Evolutionary conservation across 495 filamentous ascomycete species (phyloP), one percentile per base, ranked within the genome.

Genomic region (Aspergillus affinis): DNA sequence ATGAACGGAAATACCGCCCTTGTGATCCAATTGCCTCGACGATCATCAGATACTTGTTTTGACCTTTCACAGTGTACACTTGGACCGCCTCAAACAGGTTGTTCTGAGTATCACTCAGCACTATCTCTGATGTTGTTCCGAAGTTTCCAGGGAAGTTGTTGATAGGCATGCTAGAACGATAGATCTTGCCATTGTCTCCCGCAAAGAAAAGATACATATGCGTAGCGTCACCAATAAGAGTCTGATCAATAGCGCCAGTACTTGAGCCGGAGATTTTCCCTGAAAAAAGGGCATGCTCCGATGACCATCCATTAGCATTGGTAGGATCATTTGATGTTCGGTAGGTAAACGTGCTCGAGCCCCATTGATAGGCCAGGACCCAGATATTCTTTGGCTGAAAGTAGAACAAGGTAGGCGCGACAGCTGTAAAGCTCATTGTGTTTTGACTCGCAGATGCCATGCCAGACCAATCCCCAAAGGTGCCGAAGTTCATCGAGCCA

Each of bases 181-280:
- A 88, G 66, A 88, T 83, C 52, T 80, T 81, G 69, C 85, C 86
- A 59, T 88, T 84, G 63, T 88, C 86, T 6, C 84, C 86, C 0
- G 81, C 76, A 54, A 87, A 88, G 79, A 88, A 88, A 0, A 88
- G 77, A 61, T 86, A 86, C 80, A 86, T 86, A 63, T 78, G 76
- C 3, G 64, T 70, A 54, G 62, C 67, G 71, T 88, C 86, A 55
- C 79, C 82, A 61, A 88, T 86, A 58, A 88, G 56, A 0, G 83
- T 79, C 69, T 85, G 83, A 66, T 87, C 86, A 67, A 88, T 84
- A 13, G 67, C 60, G 3, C 82, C 81, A 1, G 77, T 82, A 65
- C 66, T 63, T 9, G 78, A 78, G 65, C 64, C 74, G 3, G 78
- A 59, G 65, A 86, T 82, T 27, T 61, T 77, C 36, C 84, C 84